Evolutionary conservation across 306 rosid species (phyloP).

Genomic region (Fragaria nilgerrensis): DNA sequence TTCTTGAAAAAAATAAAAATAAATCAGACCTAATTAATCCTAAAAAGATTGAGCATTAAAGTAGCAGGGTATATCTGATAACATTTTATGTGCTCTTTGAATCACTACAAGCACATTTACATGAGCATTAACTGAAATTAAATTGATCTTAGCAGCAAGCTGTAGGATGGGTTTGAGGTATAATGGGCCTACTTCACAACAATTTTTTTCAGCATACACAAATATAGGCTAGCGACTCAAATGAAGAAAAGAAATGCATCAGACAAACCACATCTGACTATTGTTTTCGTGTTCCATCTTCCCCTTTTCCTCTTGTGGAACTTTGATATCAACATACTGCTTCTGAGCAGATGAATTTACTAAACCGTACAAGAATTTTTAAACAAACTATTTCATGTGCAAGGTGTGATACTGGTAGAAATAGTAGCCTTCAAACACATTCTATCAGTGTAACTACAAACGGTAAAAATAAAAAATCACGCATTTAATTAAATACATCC

Average conservation of each 20-base stretch:
- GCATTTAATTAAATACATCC: conserved; percentile 36
- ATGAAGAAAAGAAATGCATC: neutral
- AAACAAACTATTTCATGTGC: neutral
- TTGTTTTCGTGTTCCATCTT: neutral
- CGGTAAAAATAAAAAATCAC: conserved; percentile 21
- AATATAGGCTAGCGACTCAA: neutral
- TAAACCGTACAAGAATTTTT: neutral
- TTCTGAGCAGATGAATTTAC: neutral
- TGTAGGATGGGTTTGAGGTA: neutral
- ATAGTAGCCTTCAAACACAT: neutral
- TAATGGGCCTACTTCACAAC: neutral
- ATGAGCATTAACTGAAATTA: too few species aligned
- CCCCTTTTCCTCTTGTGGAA: neutral
- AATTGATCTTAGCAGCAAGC: neutral
- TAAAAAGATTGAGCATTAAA: neutral
- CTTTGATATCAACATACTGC: neutral
- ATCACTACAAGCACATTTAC: neutral
- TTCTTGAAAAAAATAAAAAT: neutral
- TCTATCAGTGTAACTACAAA: neutral
- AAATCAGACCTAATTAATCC: neutral
- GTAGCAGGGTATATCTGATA: neutral
- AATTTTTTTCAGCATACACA: neutral
- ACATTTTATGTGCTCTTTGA: neutral
- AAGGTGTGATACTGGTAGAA: neutral
- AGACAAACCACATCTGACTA: neutral